Conservation (phyloP, 495 filamentous ascomycete genomes). For the Penicillium paradoxum region DNA sequence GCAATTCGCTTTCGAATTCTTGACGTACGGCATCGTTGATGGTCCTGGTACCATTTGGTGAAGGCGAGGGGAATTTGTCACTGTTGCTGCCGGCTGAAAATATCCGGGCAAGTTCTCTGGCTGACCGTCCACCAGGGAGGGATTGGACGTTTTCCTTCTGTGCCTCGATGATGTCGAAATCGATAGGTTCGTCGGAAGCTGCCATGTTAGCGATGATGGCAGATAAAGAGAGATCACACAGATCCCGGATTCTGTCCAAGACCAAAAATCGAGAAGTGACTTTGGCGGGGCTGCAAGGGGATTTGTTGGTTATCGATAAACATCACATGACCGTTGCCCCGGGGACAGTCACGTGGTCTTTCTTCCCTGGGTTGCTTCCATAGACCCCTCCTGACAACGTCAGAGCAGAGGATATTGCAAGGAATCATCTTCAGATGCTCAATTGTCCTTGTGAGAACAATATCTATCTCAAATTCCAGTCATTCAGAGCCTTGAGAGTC, state of each 20-base stretch:
- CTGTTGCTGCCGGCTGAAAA: constrained; percentile 59
- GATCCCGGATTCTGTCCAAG: constrained; percentile 5
- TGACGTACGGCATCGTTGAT: constrained; percentile 71
- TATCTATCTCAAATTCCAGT: neutral
- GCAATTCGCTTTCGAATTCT: constrained; percentile 82
- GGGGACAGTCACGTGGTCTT: constrained; percentile 31
- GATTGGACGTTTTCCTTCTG: constrained; percentile 98
- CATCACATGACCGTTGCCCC: constrained; percentile 34
- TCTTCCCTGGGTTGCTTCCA: neutral
- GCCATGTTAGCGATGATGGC: constrained; percentile 40
- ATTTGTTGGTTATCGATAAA: constrained; percentile 42
- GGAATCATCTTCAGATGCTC: neutral
- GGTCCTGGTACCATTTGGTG: constrained; percentile 66
- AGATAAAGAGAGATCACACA: constrained; percentile 4
- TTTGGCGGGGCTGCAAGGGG: constrained; percentile 6
- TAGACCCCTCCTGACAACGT: neutral
- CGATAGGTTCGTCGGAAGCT: constrained; percentile 58
- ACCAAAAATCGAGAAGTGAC: neutral
- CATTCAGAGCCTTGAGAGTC: neutral
- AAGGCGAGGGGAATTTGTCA: constrained; percentile 46
- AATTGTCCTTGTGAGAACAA: neutral
- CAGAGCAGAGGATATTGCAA: neutral
- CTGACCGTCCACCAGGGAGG: constrained; percentile 84
- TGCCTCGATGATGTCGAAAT: constrained; percentile 92
- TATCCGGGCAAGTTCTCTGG: constrained; percentile 78